phyloP scores from a whole-genome alignment of 257 asterid genomes.

The Cynanchum wilfordii region DNA sequence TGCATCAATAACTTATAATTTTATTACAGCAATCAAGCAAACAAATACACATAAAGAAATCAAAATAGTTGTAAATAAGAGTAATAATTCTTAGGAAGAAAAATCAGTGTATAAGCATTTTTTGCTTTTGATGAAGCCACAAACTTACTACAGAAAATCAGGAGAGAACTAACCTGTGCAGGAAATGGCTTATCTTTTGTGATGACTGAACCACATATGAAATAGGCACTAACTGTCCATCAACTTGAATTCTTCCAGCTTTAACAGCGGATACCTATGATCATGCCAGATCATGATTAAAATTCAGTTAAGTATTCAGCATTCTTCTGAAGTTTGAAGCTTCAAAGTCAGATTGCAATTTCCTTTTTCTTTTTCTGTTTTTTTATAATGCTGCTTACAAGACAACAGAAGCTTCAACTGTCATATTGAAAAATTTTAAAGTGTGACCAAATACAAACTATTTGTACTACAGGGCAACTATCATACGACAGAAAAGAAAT shows the following conservation, averaged over 20 bases:
- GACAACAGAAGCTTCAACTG: neutral
- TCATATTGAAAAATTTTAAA: neutral
- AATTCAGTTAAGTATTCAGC: slow-evolving; percentile 1
- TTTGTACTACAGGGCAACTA: neutral
- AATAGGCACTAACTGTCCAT: slow-evolving; percentile 63
- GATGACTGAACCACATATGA: slow-evolving; percentile 68
- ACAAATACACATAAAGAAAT: slow-evolving; percentile 1
- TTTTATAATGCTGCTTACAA: neutral
- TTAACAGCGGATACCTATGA: slow-evolving; percentile 80
- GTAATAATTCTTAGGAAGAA: neutral
- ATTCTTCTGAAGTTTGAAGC: neutral
- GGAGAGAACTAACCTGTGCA: slow-evolving; percentile 61
- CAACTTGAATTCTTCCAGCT: slow-evolving; percentile 87
- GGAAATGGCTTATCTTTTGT: slow-evolving; percentile 87
- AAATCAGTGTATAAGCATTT: neutral
- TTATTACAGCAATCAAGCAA: slow-evolving; percentile 6
- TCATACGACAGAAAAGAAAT: neutral
- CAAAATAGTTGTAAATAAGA: neutral
- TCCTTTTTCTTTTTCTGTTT: neutral
- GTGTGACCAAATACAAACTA: neutral
- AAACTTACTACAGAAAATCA: neutral
- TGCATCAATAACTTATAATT: slow-evolving; percentile 38
- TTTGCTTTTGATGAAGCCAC: neutral
- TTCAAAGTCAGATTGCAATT: neutral
- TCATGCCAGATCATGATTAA: slow-evolving; percentile 8